Base-by-base conservation (phyloP, 129 eudicot genomes). In the Tanacetum coccineum region DNA sequence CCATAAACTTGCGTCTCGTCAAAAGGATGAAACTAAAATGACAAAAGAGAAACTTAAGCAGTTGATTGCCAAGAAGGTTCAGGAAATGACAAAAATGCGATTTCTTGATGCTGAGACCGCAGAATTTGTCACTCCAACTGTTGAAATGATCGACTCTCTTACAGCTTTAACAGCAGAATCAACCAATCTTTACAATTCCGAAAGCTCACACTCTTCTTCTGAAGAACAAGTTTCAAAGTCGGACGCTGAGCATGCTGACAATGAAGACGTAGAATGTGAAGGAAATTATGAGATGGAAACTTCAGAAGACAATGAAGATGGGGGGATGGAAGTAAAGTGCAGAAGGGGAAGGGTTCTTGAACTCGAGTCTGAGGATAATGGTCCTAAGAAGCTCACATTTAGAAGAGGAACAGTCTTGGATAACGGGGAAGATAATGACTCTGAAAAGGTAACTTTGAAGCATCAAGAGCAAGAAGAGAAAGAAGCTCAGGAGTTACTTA, bases 401-500 rank as follows among this genome's bases (percentile, higher is more conserved):
- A 80, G 86, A 66, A 75, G 69, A 66, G 90, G 76, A 18, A 82
- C 78, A 59, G 62, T 62, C 40, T 9, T 66, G 19, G 81, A 62
- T 36, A 54, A 54, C 2, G 59, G 13, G 80, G 70, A 88, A 48
- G 4, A 49, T 18, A 3, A 15, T 0, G 59, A 67, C 25, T 18
- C 82, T 9, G 76, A 70, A 66, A 82, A 73, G 10, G 82, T 88
- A 47, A 83, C 75, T 42, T 81, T 93, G 59, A 89, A 81, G 84
- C 99, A 89, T 71, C 95, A 84, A 67, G 96, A 86, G 19, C 79
- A 58, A 79, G 80, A 77, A 78, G 81, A 81, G 84, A 89, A 82
- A 76, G 95, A 84, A 66, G 87, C 64, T 18, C 86, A 72, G 60
- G 92, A 83, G 72, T 77, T 89, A 75, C 74, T 84, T 6, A 93